A percentile compares a stretch with the other conserved stretches of the same genome.
These are phyloP conservation scores for Ochetophila trinervis DNA, from an alignment of 306 rosid species.

Conservation along the genomic window DNA sequence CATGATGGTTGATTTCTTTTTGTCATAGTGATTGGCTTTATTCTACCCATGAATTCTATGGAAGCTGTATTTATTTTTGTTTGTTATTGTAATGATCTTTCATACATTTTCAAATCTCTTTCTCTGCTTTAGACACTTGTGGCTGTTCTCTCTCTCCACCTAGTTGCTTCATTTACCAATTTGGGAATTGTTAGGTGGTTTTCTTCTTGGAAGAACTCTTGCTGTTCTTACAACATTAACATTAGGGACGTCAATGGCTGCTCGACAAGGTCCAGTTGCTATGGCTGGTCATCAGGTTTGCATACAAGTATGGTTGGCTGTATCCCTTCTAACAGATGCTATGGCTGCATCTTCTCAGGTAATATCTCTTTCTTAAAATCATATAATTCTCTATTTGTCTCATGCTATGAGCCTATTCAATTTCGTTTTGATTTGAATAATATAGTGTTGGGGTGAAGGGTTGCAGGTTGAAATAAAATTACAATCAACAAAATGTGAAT, in stretches of 20 bases:
- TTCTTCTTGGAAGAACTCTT: slow-evolving; percentile 89
- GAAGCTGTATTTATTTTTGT: neutral
- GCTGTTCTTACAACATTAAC: slow-evolving; percentile 82
- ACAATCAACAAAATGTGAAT: neutral
- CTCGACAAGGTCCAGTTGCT: slow-evolving; percentile 92
- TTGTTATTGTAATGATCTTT: slow-evolving; percentile 1
- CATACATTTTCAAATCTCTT: slow-evolving; percentile 12
- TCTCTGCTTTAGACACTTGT: slow-evolving; percentile 13
- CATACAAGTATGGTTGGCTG: slow-evolving; percentile 96
- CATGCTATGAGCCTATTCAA: slow-evolving; percentile 14
- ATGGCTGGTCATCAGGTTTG: slow-evolving; percentile 99
- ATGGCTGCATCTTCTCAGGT: slow-evolving; percentile 89
- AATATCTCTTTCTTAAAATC: slow-evolving; percentile 15
- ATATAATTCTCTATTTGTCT: slow-evolving; percentile 10
- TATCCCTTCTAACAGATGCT: slow-evolving; percentile 92
- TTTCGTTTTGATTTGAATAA: slow-evolving; percentile 3
- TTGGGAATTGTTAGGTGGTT: slow-evolving; percentile 63
- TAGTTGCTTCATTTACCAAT: slow-evolving; percentile 21
- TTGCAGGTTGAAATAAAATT: neutral
- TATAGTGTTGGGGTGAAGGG: slow-evolving; percentile 8
- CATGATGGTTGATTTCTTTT: neutral
- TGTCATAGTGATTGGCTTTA: neutral
- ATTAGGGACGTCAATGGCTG: slow-evolving; percentile 93
- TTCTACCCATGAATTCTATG: neutral
- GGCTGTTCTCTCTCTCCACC: neutral